phyloP scores from a whole-genome alignment of 352 stramenopile species.

The Globisporangium emineosum region DNA sequence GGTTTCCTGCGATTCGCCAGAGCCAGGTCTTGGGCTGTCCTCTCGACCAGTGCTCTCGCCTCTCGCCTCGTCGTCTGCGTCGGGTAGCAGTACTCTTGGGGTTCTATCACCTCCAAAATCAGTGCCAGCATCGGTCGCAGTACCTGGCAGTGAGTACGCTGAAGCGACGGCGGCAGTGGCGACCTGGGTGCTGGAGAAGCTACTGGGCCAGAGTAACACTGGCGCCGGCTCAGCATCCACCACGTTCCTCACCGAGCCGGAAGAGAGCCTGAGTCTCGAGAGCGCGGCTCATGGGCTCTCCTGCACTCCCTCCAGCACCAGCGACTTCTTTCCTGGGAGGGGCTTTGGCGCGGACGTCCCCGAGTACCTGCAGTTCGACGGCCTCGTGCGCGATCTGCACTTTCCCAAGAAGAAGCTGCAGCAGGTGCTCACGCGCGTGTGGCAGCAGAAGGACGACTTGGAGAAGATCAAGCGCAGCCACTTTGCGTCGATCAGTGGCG shows the following conservation, averaged over 20 bases:
- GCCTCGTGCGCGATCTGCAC: conserved; percentile 57
- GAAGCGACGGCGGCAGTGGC: no score
- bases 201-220: no score
- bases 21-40: background rate
- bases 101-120: background rate
- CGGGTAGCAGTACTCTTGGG: background rate
- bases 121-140: background rate
- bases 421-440: conserved; percentile 47
- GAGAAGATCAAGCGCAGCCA: conserved; percentile 35
- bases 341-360: conserved; percentile 37
- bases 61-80: background rate
- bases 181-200: no score
- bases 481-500: background rate
- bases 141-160: conserved; percentile 6
- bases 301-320: no score
- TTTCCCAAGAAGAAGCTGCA: conserved; percentile 44
- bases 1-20: background rate
- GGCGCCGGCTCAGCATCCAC: background rate
- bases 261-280: conserved; percentile 21
- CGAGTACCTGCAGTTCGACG: conserved; percentile 55
- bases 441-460: conserved; percentile 59
- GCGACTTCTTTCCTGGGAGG: conserved; percentile 38
- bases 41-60: background rate
- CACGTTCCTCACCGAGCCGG: conserved; percentile 56
- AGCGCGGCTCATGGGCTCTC: conserved; percentile 6